Evolutionary conservation across 2,329 filamentous ascomycete genomes (phyloP).

Genomic region (Graphilbum fragrans): DNA sequence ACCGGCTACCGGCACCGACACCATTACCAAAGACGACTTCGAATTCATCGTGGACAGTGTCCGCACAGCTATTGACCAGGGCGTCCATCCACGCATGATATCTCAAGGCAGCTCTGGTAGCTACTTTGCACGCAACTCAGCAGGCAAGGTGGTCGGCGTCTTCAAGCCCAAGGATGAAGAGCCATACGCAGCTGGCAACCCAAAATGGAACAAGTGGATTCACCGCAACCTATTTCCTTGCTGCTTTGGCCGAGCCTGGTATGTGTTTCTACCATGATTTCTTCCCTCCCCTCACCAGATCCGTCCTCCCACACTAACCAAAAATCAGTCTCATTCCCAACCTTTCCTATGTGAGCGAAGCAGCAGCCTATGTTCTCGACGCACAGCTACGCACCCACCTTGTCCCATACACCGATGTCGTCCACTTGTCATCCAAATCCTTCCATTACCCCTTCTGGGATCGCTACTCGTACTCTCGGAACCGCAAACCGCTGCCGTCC

Average conservation of each 20-base stretch:
- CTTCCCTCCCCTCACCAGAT: constrained; percentile 2
- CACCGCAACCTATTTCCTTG: constrained; percentile 95
- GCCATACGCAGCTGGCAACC: constrained; percentile 90
- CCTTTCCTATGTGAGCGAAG: constrained; percentile 93
- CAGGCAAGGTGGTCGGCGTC: constrained; percentile 90
- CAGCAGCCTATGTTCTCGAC: constrained; percentile 91
- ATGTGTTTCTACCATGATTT: constrained; percentile 14
- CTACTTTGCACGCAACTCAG: constrained; percentile 87
- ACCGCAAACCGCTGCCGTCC: constrained; percentile 72
- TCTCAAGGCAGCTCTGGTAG: constrained; percentile 94
- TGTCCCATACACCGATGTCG: constrained; percentile 93
- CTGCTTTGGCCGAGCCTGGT: constrained; percentile 88
- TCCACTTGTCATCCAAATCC: constrained; percentile 86
- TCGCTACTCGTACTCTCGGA: constrained; percentile 73
- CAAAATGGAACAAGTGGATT: constrained; percentile 99
- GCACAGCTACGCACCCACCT: constrained; percentile 79
- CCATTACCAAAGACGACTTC: constrained; percentile 67
- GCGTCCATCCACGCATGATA: constrained; percentile 89
- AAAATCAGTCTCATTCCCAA: constrained; percentile 93
- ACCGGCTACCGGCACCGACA: constrained; percentile 2
- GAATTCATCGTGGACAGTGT: constrained; percentile 85
- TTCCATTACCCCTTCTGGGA: constrained; percentile 99
- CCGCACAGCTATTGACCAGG: constrained; percentile 76
- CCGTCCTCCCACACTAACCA: no score
- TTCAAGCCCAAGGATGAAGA: constrained; percentile 99